These are phyloP conservation scores for Cylindrodendrum hubeiense DNA, from an alignment of 2,329 filamentous ascomycete species.

Conservation along the genomic window DNA sequence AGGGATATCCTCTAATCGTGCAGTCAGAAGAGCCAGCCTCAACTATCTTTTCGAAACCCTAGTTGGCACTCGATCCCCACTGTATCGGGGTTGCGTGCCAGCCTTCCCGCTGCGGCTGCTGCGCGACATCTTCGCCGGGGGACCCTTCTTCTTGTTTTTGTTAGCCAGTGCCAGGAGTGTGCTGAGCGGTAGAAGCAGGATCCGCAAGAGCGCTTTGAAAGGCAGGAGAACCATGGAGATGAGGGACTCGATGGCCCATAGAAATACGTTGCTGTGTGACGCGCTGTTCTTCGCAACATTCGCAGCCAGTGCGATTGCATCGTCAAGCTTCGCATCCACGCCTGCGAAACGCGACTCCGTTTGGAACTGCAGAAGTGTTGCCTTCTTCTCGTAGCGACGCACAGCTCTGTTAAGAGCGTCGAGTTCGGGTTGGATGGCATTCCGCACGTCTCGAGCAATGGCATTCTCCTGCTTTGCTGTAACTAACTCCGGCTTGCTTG, in stretches of 20 bases:
- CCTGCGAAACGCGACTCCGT: slow-evolving; percentile 80
- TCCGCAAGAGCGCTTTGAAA: slow-evolving; percentile 52
- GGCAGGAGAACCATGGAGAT: slow-evolving; percentile 55
- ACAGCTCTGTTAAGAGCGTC: slow-evolving; percentile 91
- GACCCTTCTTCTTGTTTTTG: slow-evolving; percentile 46
- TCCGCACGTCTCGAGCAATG: slow-evolving; percentile 70
- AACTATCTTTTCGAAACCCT: slow-evolving; percentile 47
- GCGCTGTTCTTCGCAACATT: slow-evolving; percentile 72
- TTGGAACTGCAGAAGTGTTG: slow-evolving; percentile 79
- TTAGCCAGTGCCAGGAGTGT: slow-evolving; percentile 52
- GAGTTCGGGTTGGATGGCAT: slow-evolving; percentile 81
- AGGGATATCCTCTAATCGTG: slow-evolving; percentile 14
- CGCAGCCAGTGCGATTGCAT: slow-evolving; percentile 84
- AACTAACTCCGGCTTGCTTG: slow-evolving; percentile 47
- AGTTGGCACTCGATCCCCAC: slow-evolving; percentile 51
- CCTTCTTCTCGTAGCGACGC: slow-evolving; percentile 90
- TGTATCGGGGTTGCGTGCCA: slow-evolving; percentile 47
- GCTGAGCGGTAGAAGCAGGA: slow-evolving; percentile 59
- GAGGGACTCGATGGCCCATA: slow-evolving; percentile 53
- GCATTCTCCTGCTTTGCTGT: slow-evolving; percentile 57
- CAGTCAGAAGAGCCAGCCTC: background rate
- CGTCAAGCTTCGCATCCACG: slow-evolving; percentile 78
- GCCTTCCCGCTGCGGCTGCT: slow-evolving; percentile 41
- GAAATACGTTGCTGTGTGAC: slow-evolving; percentile 51
- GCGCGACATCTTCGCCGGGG: slow-evolving; percentile 39